These are phyloP conservation scores for Chrysosporium queenslandicum DNA, from an alignment of 2,329 filamentous ascomycete genomes.

Conservation along the genomic window DNA sequence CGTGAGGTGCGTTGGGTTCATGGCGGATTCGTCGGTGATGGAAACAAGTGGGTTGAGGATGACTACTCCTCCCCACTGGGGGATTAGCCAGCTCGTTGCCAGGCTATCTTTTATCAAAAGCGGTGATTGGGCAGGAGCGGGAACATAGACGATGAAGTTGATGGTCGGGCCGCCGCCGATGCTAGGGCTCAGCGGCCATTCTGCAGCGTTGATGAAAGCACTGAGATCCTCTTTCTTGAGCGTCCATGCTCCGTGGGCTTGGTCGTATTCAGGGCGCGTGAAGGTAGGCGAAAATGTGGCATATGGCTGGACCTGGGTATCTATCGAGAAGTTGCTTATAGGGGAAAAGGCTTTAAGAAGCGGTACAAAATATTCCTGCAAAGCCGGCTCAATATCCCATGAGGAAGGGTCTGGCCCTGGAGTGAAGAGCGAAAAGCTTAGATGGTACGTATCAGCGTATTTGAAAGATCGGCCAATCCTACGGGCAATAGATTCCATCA, in stretches of 20 bases:
- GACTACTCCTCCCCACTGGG: slow-evolving; percentile 80
- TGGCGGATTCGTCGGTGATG: slow-evolving; percentile 22
- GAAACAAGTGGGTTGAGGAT: slow-evolving; percentile 51
- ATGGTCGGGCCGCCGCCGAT: slow-evolving; percentile 89
- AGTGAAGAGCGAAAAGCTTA: slow-evolving; percentile 92
- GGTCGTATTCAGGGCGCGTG: slow-evolving; percentile 46
- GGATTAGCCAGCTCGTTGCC: slow-evolving; percentile 78
- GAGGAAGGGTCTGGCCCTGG: slow-evolving; percentile 65
- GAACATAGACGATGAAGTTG: slow-evolving; percentile 89
- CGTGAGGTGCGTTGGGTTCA: slow-evolving; percentile 44
- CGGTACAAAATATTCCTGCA: slow-evolving; percentile 71
- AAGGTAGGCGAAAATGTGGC: slow-evolving; percentile 58
- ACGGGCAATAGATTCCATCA: slow-evolving; percentile 50
- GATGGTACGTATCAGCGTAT: slow-evolving; percentile 85
- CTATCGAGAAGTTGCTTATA: slow-evolving; percentile 91
- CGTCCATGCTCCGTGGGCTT: slow-evolving; percentile 49
- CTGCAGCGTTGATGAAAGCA: slow-evolving; percentile 92
- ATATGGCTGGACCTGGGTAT: slow-evolving; percentile 92
- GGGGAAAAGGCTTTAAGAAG: slow-evolving; percentile 66
- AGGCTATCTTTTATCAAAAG: slow-evolving; percentile 50
- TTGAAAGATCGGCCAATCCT: slow-evolving; percentile 78
- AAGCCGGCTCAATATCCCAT: slow-evolving; percentile 80
- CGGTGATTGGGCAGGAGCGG: slow-evolving; percentile 55
- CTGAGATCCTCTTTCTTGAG: slow-evolving; percentile 78
- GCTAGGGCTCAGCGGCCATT: slow-evolving; percentile 91